A percentile compares a stretch with the other conserved stretches of the same genome.
Evolutionary conservation across 2,329 filamentous ascomycete species (phyloP).

Genomic region (Periconia sp.): DNA sequence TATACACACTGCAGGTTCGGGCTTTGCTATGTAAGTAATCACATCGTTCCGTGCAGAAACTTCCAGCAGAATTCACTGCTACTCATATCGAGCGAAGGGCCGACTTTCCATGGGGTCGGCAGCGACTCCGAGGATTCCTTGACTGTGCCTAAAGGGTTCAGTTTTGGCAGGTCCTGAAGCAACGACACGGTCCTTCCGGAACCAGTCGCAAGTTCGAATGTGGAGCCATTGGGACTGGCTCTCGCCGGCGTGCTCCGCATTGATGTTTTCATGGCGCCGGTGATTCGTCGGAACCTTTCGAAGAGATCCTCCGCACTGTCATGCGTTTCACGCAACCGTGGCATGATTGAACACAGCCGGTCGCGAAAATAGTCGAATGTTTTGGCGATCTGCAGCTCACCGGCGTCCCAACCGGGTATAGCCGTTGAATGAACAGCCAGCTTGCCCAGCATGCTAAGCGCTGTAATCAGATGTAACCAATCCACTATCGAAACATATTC

Average conservation of each 20-base stretch:
- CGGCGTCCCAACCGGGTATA: slow-evolving; percentile 37
- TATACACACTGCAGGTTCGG: too few species aligned
- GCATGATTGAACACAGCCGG: slow-evolving; percentile 34
- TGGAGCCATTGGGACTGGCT: slow-evolving; percentile 33
- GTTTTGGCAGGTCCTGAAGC: slow-evolving; percentile 33
- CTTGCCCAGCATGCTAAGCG: slow-evolving; percentile 32
- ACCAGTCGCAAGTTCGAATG: slow-evolving; percentile 38
- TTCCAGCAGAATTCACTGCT: slow-evolving; percentile 37
- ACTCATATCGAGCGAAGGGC: slow-evolving; percentile 31
- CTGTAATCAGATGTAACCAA: slow-evolving; percentile 35
- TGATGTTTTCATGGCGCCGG: slow-evolving; percentile 32
- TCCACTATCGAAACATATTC: slow-evolving; percentile 34
- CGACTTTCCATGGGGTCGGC: slow-evolving; percentile 31
- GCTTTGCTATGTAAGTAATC: slow-evolving; percentile 6
- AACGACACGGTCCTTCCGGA: slow-evolving; percentile 36
- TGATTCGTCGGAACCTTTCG: slow-evolving; percentile 38
- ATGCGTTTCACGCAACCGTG: slow-evolving; percentile 24
- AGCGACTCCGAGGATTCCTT: slow-evolving; percentile 26
- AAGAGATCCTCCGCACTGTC: slow-evolving; percentile 33
- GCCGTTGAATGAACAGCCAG: slow-evolving; percentile 30
- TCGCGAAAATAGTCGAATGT: slow-evolving; percentile 38
- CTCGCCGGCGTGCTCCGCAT: slow-evolving; percentile 21
- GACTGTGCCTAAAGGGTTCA: slow-evolving; percentile 26
- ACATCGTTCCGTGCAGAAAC: slow-evolving; percentile 35
- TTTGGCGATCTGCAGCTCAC: slow-evolving; percentile 33